Evolutionary conservation across 805 yeast genomes (phyloP), one percentile per base, ranked within the genome.

Genomic region (Pachysolen tannophilus): DNA sequence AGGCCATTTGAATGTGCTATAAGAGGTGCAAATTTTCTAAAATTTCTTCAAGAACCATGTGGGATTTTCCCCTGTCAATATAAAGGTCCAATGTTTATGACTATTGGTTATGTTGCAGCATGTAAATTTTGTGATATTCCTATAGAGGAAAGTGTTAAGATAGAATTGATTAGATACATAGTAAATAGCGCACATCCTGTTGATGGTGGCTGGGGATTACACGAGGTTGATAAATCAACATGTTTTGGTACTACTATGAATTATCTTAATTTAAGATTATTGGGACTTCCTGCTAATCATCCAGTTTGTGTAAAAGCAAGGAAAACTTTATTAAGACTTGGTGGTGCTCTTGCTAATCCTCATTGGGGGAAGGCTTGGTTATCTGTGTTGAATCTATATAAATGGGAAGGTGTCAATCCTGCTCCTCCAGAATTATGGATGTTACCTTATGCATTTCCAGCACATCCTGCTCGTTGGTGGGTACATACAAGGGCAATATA

Each of bases 131-230:
- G 88, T 9, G 71, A 74, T 25, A 67, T 75, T 0, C 72, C 72
- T 8, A 82, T 92, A 25, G 79, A 88, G 0, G 78, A 75, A 20
- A 78, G 72, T 26, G 73, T 69, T 47, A 65, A 65, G 43, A 58
- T 60, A 10, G 99, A 92, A 56, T 58, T 92, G 50, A 75, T 82
- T 19, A 67, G 98, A 40, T 92, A 88, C 52, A 59, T 92, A 13
- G 84, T 86, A n/a, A 92, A 92, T 53, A 72, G 85, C 0, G 80
- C 97, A 0, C 96, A 92, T 53, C 97, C 97, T 0, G 95, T 88
- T 1, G 98, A 92, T 56, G 99, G 99, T n/a, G 99, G 98, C 2
- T 92, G 99, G 99, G 99, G 99, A 0, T 65, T 92, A 26, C 97
- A 92, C 54, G 75, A 87, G 4, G 78, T 75, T 34, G 99, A 92